Base-by-base conservation (phyloP, 1,284 basidiomycete species). In the Rhizoctonia solani region DNA sequence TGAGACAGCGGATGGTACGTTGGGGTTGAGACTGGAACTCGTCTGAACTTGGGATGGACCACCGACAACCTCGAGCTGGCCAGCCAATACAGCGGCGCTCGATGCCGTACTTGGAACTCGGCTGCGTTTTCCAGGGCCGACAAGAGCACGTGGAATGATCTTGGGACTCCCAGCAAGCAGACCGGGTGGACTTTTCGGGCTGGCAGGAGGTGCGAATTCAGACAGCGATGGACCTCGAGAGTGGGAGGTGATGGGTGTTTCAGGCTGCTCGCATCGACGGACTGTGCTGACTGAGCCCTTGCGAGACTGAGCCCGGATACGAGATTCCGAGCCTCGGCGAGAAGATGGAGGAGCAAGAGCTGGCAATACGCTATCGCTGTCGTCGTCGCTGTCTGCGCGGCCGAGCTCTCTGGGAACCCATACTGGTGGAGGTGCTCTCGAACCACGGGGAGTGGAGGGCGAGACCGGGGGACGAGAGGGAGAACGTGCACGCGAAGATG, bases 401-500 rank as follows among this genome's bases (percentile, higher is more conserved):
- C 82, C 84, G 1, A 88, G 79, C 68, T 87, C 86, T 67, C 81
- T 80, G 8, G 85, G 80, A 29, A 89, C 79, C 74, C 88, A 87
- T 0, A 82, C 79, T 14, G 87, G 86, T 0, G 85, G 83, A 14
- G 69, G 61, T 11, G 63, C 52, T 11, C 79, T 74, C 11, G 70
- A 29, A 13, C 21, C 74, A 41, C 79, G 76, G 16, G 82, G 82
- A 0, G 80, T 80, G 5, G 80, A 73, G 0, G 82, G 80, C 0
- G 82, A 79, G 19, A 80, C 77, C 0, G 85, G 74, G 0, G 83
- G 83, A 46, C 86, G 81, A 0, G 87, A 87, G 0, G 87, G 86
- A 0, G 87, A 86, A 71, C 88, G 89, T 0, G 83, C 84, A 58
- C 87, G 84, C 9, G 76, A 30, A 44, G 30, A 56, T 30, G 50